Evolutionary conservation across 768 basidiomycete species (phyloP).

Genomic region (Mycena floridula): DNA sequence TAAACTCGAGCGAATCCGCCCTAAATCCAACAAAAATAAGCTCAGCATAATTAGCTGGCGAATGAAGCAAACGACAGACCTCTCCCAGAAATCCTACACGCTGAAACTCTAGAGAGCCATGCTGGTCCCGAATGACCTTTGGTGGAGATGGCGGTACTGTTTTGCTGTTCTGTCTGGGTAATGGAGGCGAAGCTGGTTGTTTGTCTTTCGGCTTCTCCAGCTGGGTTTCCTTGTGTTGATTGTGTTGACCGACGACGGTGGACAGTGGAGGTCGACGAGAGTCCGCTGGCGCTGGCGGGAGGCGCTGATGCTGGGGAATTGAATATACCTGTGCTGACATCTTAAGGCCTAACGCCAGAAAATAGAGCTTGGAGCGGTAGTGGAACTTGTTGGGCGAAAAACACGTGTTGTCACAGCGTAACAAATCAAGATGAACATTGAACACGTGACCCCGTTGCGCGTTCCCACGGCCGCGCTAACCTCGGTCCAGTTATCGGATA

Average conservation of each 20-base stretch:
- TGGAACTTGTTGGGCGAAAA: neutral
- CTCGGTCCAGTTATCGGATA: too few species aligned
- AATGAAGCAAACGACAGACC: too few species aligned
- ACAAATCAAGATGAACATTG: too few species aligned
- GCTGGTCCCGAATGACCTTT: slow-evolving; percentile 63
- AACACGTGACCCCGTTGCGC: too few species aligned
- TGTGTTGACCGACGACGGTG: slow-evolving; percentile 32
- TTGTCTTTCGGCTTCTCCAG: slow-evolving; percentile 34
- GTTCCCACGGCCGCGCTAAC: too few species aligned
- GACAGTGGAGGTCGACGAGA: slow-evolving; percentile 36
- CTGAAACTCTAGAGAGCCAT: slow-evolving; percentile 47
- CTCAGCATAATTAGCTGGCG: neutral
- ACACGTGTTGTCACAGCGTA: too few species aligned
- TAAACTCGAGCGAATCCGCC: slow-evolving; percentile 98
- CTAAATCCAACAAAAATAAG: slow-evolving; percentile 19
- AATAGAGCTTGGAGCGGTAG: neutral
- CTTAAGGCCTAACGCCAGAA: slow-evolving; percentile 41
- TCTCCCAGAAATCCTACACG: slow-evolving; percentile 86
- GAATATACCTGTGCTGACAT: slow-evolving; percentile 34
- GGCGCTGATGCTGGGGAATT: slow-evolving; percentile 25
- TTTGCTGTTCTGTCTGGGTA: slow-evolving; percentile 80
- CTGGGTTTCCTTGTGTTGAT: slow-evolving; percentile 21
- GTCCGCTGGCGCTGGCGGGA: slow-evolving; percentile 19
- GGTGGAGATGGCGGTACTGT: slow-evolving; percentile 79
- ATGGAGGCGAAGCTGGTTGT: slow-evolving; percentile 49